Evolutionary conservation across 1,284 basidiomycete species (phyloP).

Genomic region (Sphaerobolus stellatus): DNA sequence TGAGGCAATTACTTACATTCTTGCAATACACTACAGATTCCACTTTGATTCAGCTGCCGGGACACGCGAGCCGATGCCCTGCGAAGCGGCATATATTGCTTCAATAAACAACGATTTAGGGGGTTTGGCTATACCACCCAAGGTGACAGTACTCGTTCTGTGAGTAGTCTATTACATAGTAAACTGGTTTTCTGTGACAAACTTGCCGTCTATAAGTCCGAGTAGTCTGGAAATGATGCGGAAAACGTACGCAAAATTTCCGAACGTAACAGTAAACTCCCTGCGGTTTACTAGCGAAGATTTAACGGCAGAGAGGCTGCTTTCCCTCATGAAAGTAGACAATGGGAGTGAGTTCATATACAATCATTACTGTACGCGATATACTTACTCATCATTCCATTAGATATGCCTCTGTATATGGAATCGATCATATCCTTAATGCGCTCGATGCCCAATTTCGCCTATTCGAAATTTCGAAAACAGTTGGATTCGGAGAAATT

Average conservation of each 20-base stretch:
- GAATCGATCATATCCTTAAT: constrained; percentile 26
- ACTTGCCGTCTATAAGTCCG: constrained; percentile 19
- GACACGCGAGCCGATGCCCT: constrained; percentile 16
- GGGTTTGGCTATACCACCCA: constrained; percentile 6
- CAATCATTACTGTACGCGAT: neutral
- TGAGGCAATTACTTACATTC: neutral
- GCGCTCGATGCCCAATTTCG: constrained; percentile 25
- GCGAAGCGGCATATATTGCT: constrained; percentile 24
- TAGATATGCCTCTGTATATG: constrained; percentile 28
- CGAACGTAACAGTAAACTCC: constrained; percentile 28
- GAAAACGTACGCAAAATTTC: constrained; percentile 29
- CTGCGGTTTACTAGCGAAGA: constrained; percentile 31
- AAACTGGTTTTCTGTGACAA: neutral
- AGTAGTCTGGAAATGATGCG: constrained; percentile 25
- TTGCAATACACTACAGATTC: constrained; percentile 13
- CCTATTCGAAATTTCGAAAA: constrained; percentile 21
- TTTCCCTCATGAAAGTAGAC: constrained; percentile 37
- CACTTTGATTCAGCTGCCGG: constrained; percentile 23
- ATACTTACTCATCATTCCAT: constrained; percentile 6
- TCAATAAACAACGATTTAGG: constrained; percentile 6
- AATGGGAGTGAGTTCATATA: constrained; percentile 9
- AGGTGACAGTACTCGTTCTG: constrained; percentile 20
- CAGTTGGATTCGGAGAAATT: constrained; percentile 20
- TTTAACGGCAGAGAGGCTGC: constrained; percentile 31
- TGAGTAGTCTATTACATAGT: constrained; percentile 8